Conservation (phyloP, 78 protist species). For the Dictyostelium brefeldianum region DNA sequence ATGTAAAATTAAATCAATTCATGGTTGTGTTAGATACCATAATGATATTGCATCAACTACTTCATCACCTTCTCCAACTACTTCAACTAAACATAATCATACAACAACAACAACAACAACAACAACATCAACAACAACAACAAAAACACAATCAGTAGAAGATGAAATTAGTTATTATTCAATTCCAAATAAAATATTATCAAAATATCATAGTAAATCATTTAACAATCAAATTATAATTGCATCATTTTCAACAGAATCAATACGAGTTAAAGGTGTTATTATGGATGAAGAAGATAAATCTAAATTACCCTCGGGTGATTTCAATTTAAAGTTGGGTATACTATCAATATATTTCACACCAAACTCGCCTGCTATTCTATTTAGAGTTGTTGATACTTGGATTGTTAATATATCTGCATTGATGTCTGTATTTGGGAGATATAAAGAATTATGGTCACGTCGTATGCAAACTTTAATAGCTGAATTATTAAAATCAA, state of each 20-base stretch:
- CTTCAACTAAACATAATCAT: not conserved
- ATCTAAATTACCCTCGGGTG: not conserved
- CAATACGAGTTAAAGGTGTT: constrained; percentile 28
- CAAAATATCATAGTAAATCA: constrained; percentile 58
- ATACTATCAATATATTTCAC: constrained; percentile 37
- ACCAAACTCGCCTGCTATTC: constrained; percentile 51
- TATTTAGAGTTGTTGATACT: constrained; percentile 54
- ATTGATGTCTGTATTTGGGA: constrained; percentile 41
- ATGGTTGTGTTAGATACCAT: constrained; percentile 66
- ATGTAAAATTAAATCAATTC: constrained; percentile 58
- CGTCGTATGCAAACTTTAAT: constrained; percentile 59
- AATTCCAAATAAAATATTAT: constrained; percentile 39
- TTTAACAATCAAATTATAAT: constrained; percentile 11
- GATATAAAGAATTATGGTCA: constrained; percentile 61
- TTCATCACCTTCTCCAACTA: not conserved
- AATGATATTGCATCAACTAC: not conserved
- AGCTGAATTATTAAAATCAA: constrained; percentile 30
- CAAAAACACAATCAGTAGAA: not conserved
- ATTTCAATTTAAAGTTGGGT: constrained; percentile 32
- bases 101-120: not conserved
- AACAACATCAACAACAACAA: not conserved
- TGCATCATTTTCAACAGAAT: constrained; percentile 32
- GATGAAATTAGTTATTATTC: constrained; percentile 30
- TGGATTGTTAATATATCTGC: constrained; percentile 42
- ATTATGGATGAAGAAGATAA: constrained; percentile 5